Evolutionary conservation across 768 basidiomycete genomes (phyloP), one percentile per base, ranked within the genome.

Genomic region (Boletus patriciae): DNA sequence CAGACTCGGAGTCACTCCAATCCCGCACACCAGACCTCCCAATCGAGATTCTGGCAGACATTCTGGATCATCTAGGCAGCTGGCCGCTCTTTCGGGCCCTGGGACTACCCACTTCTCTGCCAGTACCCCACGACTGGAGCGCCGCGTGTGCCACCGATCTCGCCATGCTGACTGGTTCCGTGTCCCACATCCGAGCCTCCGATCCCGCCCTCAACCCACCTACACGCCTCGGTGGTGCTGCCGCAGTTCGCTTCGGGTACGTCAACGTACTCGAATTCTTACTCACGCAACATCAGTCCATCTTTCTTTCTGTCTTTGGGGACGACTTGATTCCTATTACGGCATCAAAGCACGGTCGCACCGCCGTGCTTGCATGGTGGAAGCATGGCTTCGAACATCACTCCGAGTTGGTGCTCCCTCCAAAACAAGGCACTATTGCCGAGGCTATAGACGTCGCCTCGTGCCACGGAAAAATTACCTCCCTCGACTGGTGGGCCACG

Each of bases 41-140:
- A 0, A 77, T 86, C 52, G 91, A 93, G 69, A 80, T 93, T 40
- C 70, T 92, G 27, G 85, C 87, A 11, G 82, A 87, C 48, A 90
- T 92, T 57, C 71, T 92, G 71, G 88, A 92, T 55, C 82, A 87
- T 61, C 70, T 91, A 10, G 89, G 87, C 15, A 87, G 92, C 68
- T 95, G 92, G 90, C 88, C 93, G 63, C 83, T 95, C 10, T 78
- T 86, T 13, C 86, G 83, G 57, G 86, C 92, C 15, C 82, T 94
- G 36, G 84, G 86, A 19, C 75, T 93, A 1, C 88, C 86, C 12
- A 90, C 90, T 6, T 83, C 83, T 10, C 70, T 94, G 0, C 71
- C 81, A 6, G 79, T 77, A 27, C 90, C 91, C 11, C 71, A 76
- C 6, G 84, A 86, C 23, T 95, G 93, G 93, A 75, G 74, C 46